Evolutionary conservation across 345 rosid species (phyloP), one percentile per base, ranked within the genome.

Genomic region (Angophora floribunda): DNA sequence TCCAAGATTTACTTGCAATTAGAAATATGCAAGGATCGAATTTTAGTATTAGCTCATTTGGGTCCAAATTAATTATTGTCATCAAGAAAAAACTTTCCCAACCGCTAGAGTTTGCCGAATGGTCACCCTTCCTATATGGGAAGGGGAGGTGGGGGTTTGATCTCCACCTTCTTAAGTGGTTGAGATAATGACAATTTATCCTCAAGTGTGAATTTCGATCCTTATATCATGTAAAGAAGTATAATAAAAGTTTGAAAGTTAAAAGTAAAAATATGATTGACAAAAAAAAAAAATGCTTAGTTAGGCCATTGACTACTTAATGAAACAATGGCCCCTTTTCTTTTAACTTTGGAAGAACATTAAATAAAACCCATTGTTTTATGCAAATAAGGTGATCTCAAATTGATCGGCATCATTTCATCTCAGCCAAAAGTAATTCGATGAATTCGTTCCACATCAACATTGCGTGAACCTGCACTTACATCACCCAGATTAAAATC

Each of bases 321-420:
- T 4, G 80, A 70, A 70, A 70, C 79, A 9, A 70, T 22, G 1
- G 45, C 45, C 24, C 32, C 4, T 61, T 61, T 61, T 12, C 32
- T 61, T 51, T 11, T 51, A 51, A 51, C 52, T 51, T 51, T 51
- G 52, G 30, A 63, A 63, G 19, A 63, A 63, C 8, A 63, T n/a
- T 63, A n/a, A 63, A 63, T 3, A 5, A 63, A 63, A 63, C 6
- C 19, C 41, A 63, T n/a, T n/a, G 5, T 7, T 12, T 61, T 61
- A 28, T 7, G 7, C 9, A 7, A 12, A 61, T n/a, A 6, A 63
- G 16, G 10, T n/a, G 75, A 63, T 63, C 15, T n/a, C 19, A 14
- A 63, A 3, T 6, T 14, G 3, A n/a, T 3, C 3, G 4, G 9
- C 15, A n/a, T 1, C 19, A 5, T n/a, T n/a, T 2, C 9, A 63